A percentile compares a stretch with the other conserved stretches of the same genome.
Conservation (phyloP, 2,329 filamentous ascomycete species). For the Apiospora phragmitis region DNA sequence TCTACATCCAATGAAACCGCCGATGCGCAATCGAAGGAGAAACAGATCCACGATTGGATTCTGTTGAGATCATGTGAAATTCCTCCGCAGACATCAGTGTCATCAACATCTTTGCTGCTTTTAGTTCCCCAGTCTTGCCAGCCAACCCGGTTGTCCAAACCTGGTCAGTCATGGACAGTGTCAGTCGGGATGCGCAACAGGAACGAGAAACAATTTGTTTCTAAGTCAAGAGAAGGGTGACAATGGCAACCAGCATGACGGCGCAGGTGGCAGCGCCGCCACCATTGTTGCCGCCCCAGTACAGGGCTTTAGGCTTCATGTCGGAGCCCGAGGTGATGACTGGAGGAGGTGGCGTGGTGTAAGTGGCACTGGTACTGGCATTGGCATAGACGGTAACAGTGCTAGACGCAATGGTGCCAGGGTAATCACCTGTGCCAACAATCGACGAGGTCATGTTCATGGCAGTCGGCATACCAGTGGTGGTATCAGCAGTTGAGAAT, state of each 20-base stretch:
- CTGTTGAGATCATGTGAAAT: not conserved
- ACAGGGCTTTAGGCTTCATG: constrained; percentile 15
- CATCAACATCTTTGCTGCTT: not conserved
- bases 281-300: constrained; percentile 14
- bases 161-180: not conserved
- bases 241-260: constrained; percentile 14
- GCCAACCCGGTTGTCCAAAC: not conserved
- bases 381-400: not conserved
- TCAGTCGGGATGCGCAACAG: not conserved
- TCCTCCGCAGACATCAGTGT: not conserved
- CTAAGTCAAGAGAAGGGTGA: not conserved
- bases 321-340: not conserved
- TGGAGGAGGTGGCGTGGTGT: not conserved
- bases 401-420: constrained; percentile 9
- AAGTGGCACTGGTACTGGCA: not conserved
- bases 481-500: not conserved
- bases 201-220: not conserved
- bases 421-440: not conserved
- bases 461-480: not conserved
- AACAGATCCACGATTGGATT: not conserved
- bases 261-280: constrained; percentile 10
- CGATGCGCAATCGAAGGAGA: not conserved
- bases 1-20: not conserved
- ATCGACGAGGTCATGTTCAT: constrained; percentile 6
- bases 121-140: not conserved